Evolutionary conservation across 2,329 filamentous ascomycete species (phyloP).

Genomic region (Nigrograna mackinnonii): DNA sequence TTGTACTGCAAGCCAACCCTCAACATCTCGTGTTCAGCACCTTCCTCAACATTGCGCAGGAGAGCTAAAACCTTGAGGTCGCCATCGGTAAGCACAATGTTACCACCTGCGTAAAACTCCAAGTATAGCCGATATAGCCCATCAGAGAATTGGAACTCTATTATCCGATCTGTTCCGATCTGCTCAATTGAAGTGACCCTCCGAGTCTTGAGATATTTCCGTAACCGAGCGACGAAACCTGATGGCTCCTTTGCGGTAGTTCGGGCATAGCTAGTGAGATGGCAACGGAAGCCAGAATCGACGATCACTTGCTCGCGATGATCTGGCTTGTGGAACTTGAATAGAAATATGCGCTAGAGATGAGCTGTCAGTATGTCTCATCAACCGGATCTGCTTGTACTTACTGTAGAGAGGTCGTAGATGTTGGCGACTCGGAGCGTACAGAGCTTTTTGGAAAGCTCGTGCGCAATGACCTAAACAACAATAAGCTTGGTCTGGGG

Average conservation of each 20-base stretch:
- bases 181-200: conserved; percentile 80
- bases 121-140: conserved; percentile 85
- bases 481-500: conserved; percentile 8
- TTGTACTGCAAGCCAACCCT: conserved; percentile 78
- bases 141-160: conserved; percentile 92
- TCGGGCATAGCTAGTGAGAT: conserved; percentile 87
- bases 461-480: conserved; percentile 83
- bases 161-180: conserved; percentile 89
- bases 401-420: conserved; percentile 86
- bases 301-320: conserved; percentile 87
- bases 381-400: conserved; percentile 12
- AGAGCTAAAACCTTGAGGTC: conserved; percentile 82
- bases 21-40: conserved; percentile 82
- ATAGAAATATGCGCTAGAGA: conserved; percentile 77
- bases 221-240: conserved; percentile 79
- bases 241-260: conserved; percentile 85
- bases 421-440: conserved; percentile 86
- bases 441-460: conserved; percentile 78
- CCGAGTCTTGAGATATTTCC: conserved; percentile 86
- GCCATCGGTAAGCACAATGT: conserved; percentile 87
- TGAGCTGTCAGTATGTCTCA: conserved; percentile 9
- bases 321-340: conserved; percentile 92
- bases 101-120: conserved; percentile 96
- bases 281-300: conserved; percentile 94
- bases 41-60: conserved; percentile 77